phyloP scores from a whole-genome alignment of 208 protist species.

The Balamuthia mandrillaris region DNA sequence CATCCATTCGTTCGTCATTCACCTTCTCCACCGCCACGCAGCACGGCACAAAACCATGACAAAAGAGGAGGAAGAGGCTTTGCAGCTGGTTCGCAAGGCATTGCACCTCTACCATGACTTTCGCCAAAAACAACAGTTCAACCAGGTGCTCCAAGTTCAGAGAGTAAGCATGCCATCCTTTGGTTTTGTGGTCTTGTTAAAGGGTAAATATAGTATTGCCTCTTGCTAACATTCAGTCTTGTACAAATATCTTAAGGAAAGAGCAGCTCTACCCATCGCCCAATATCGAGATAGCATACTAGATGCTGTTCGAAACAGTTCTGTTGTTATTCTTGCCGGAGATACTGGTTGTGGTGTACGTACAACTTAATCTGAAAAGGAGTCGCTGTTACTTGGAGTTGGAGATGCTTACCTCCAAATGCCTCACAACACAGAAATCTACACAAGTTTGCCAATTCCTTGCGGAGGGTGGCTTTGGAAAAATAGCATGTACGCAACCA shows the following conservation, averaged over 20 bases:
- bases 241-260: conserved; percentile 30
- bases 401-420: background rate
- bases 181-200: background rate
- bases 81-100: conserved; percentile 35
- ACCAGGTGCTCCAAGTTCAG: conserved; percentile 1
- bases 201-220: background rate
- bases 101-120: conserved; percentile 57
- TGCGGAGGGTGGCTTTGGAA: conserved; percentile 50
- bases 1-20: background rate
- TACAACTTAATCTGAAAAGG: background rate
- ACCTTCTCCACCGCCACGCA: background rate
- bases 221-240: too few species aligned
- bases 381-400: background rate
- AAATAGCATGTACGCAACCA: conserved; percentile 58
- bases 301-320: conserved; percentile 39
- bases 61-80: background rate
- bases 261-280: conserved; percentile 47
- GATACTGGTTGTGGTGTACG: conserved; percentile 62
- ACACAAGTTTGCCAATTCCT: conserved; percentile 66
- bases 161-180: conserved; percentile 1
- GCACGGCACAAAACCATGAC: background rate
- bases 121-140: conserved; percentile 35
- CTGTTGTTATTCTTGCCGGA: conserved; percentile 61
- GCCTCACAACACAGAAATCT: conserved; percentile 35
- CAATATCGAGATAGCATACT: conserved; percentile 49